Base-by-base conservation (phyloP, 805 yeast genomes). In the Blastobotrys peoriensis region DNA sequence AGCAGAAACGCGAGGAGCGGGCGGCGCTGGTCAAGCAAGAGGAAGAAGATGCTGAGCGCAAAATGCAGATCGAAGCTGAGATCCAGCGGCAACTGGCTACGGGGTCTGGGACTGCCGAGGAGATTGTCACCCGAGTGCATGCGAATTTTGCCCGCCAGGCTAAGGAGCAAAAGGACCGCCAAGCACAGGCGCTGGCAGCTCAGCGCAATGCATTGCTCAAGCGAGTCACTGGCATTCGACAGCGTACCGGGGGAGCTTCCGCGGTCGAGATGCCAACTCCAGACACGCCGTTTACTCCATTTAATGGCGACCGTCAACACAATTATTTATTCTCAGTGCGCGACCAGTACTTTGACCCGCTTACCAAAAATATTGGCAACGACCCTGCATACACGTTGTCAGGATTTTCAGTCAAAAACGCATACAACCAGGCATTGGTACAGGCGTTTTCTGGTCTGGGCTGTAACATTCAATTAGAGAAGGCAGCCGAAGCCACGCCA, bases 391-490 rank as follows among this genome's bases (percentile, higher is more conserved):
- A 74, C 56, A 71, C 75, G 53, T 98, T 96, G 3, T 81, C 93
- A 10, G 98, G 98, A 1, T 88, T 88, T 74, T 74, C 80, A 48
- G 69, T 85, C 22, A 76, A 78, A 40, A 69, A 66, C 25, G 88
- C 84, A 16, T 86, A 82, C 58, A 78, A 79, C 52, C 76, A 91
- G 52, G 81, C 91, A 3, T 67, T 93, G 42, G 83, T 84, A 46
- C 93, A 85, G 53, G 97, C 98, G 4, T 91, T 89, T 55, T 77
- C 81, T 67, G 97, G 98, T 0, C 68, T 93, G 48, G 89, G 86
- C 13, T 88, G 96, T 61, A 74, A 82, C 46, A 75, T 93, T 21
- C 82, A 78, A 33, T 71, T 67, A 35, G 89, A 83, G 38, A 45
- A 43, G 38, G 22, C 33, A n/a, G 28, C 36, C 5, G 22, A 35